Evolutionary conservation across 805 yeast species (phyloP).

Genomic region (Saccharomycopsis schoenii): DNA sequence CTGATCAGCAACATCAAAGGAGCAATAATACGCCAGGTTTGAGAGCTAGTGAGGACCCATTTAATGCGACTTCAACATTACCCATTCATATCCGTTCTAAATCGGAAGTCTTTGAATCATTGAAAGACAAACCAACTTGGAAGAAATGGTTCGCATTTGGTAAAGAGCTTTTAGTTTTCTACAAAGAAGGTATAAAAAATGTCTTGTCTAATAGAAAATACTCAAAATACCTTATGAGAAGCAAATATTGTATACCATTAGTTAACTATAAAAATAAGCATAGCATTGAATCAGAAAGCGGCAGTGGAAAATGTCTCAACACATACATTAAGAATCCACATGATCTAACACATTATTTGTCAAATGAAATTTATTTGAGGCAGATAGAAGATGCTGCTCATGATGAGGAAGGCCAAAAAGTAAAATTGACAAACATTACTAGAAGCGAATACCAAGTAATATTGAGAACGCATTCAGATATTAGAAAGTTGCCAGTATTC

Average conservation of each 20-base stretch:
- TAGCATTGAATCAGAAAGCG: conserved; percentile 19
- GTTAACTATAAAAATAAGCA: conserved; percentile 16
- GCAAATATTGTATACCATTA: conserved; percentile 24
- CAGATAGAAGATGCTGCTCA: conserved; percentile 26
- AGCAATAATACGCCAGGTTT: neutral
- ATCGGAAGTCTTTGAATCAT: conserved; percentile 22
- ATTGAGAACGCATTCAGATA: conserved; percentile 32
- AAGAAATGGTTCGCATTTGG: conserved; percentile 37
- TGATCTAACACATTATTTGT: conserved; percentile 30
- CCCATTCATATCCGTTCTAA: conserved; percentile 3
- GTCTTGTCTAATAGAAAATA: conserved; percentile 38
- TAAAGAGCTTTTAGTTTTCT: conserved; percentile 38
- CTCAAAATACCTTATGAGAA: conserved; percentile 23
- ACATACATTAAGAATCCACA: conserved; percentile 23
- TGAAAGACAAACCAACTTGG: conserved; percentile 13
- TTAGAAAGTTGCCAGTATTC: conserved; percentile 42
- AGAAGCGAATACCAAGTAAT: conserved; percentile 38
- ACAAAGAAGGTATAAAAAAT: conserved; percentile 46
- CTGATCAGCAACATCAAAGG: neutral
- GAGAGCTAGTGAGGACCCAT: neutral
- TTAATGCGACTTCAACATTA: conserved; percentile 13
- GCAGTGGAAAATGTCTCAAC: conserved; percentile 18
- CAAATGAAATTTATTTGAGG: conserved; percentile 28
- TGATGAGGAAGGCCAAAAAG: neutral
- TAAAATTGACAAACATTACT: conserved; percentile 30